These are phyloP conservation scores for Flaveria sonorensis DNA, from an alignment of 129 eudicot species.

Conservation along the genomic window DNA sequence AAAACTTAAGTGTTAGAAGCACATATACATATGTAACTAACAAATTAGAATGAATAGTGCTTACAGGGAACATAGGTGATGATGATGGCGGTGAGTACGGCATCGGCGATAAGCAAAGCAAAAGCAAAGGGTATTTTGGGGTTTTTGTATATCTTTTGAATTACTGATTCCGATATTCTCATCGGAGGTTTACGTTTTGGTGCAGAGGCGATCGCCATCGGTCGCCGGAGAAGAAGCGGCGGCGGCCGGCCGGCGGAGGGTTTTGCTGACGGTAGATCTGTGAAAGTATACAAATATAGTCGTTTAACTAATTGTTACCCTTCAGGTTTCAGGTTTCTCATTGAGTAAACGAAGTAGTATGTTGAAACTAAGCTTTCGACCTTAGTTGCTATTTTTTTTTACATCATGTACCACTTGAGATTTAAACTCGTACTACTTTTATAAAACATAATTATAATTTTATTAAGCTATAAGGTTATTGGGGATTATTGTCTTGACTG, in stretches of 20 bases:
- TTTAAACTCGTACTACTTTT: too few species aligned
- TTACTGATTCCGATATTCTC: constrained; percentile 11
- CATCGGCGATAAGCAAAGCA: constrained; percentile 58
- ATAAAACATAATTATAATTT: too few species aligned
- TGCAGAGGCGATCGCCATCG: constrained; percentile 44
- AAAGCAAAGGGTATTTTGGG: constrained; percentile 46
- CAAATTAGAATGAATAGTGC: not conserved
- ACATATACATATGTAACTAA: not conserved
- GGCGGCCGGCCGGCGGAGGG: constrained; percentile 9
- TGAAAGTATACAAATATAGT: constrained; percentile 12
- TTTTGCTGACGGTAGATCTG: not conserved
- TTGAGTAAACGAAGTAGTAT: too few species aligned
- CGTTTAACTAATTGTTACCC: not conserved
- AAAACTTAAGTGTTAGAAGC: not conserved
- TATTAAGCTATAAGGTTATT: too few species aligned
- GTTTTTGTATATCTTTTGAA: constrained; percentile 36
- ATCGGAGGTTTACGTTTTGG: constrained; percentile 23
- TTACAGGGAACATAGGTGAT: constrained; percentile 84
- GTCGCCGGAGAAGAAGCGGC: constrained; percentile 7
- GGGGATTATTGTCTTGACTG: too few species aligned
- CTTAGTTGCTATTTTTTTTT: too few species aligned
- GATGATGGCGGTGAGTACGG: constrained; percentile 65
- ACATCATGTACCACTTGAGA: too few species aligned
- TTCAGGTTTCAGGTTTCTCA: too few species aligned
- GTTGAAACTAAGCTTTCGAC: too few species aligned